A percentile compares a stretch with the other conserved stretches of the same genome.
Evolutionary conservation across 2,329 filamentous ascomycete genomes (phyloP).

Genomic region (Penicillium concentricum): DNA sequence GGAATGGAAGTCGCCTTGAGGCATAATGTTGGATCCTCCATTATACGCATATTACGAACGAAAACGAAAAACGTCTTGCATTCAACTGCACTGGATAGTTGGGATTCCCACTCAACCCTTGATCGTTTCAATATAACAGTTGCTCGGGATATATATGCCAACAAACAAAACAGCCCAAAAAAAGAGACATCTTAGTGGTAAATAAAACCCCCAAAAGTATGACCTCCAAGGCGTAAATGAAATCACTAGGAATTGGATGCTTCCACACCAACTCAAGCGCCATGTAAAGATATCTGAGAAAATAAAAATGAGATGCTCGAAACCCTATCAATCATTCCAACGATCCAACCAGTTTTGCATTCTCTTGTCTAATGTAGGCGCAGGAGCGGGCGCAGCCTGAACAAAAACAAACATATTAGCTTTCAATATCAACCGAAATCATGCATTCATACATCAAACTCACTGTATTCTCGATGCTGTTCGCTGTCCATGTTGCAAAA

Average conservation of each 20-base stretch:
- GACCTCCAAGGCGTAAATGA: neutral
- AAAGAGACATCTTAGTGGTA: neutral
- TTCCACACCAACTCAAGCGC: neutral
- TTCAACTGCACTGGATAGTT: neutral
- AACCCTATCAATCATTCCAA: slow-evolving; percentile 55
- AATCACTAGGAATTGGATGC: neutral
- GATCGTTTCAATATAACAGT: neutral
- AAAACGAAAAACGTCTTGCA: slow-evolving; percentile 2
- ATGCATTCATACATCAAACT: slow-evolving; percentile 28
- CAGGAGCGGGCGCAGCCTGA: slow-evolving; percentile 55
- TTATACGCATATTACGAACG: slow-evolving; percentile 1
- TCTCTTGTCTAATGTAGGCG: slow-evolving; percentile 48
- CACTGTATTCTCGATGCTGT: slow-evolving; percentile 60
- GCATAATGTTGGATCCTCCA: neutral
- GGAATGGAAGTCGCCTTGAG: slow-evolving; percentile 21
- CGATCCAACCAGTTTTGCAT: slow-evolving; percentile 59
- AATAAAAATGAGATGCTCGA: neutral
- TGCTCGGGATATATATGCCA: neutral
- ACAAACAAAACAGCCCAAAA: neutral
- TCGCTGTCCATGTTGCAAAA: slow-evolving; percentile 51
- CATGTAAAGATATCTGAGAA: neutral
- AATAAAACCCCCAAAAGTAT: neutral
- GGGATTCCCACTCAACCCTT: neutral
- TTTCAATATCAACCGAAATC: slow-evolving; percentile 4
- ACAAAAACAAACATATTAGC: slow-evolving; percentile 1